Evolutionary conservation across 2,329 filamentous ascomycete genomes (phyloP), one percentile per base, ranked within the genome.

Genomic region (Whalleya microplaca): DNA sequence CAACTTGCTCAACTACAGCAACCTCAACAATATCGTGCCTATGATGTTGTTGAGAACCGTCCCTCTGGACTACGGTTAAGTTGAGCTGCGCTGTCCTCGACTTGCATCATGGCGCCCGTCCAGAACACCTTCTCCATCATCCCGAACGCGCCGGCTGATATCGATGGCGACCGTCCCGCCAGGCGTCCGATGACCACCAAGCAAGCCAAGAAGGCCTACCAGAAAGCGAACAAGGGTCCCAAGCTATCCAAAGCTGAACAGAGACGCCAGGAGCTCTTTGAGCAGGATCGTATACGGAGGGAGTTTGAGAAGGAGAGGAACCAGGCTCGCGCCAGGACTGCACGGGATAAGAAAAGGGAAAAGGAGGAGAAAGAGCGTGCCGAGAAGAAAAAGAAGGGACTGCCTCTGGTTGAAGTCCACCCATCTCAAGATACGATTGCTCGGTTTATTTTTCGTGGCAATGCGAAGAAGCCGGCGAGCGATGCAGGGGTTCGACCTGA

Each of bases 401-500:
- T 84, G 55, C 84, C 84, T 14, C 70, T 85, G 3, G 75, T 82
- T n/a, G 75, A 75, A 12, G 32, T 37, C 32, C 32, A 12, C 37
- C 79, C 84, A 0, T 86, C 84, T 32, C 84, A 87, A 66, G 80
- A 80, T 42, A 83, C 80, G 0, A 84, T 87, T 59, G 75, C 82
- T 18, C 67, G 76, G 37, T 87, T 87, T 55, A 70, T 83, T n/a
- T n/a, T n/a, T 7, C 71, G 60, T 45, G 58, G 52, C 40, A 59
- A 60, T 41, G 57, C 58, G 16, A 67, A 61, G 16, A 64, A 56
- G 19, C 53, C 66, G 7, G 45, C 53, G 14, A 45, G 32, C 6
- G 14, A 20, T 47, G 40, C 8, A 43, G 41, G 19, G 37, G 49
- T 32, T 42, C 32, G 21, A 29, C 12, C 40, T 10, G 29, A 44